These are phyloP conservation scores for Sarcocystis neurona DNA, from an alignment of 169 alveolate genomes.

Conservation along the genomic window DNA sequence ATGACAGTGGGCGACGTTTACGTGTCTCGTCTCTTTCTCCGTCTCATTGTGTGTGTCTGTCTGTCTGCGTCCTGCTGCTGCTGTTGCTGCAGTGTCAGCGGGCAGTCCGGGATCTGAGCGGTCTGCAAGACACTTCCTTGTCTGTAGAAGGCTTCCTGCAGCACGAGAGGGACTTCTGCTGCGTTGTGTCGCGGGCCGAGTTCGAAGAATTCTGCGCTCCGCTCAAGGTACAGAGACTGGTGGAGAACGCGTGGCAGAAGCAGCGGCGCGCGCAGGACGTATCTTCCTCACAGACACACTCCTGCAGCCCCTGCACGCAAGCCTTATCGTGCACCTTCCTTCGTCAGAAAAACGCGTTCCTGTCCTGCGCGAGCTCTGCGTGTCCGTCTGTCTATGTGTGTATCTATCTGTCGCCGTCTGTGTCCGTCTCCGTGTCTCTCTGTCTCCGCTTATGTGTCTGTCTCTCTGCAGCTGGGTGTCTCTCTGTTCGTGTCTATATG, in stretches of 20 bases:
- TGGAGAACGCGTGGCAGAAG: too few species aligned
- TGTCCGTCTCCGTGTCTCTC: neutral
- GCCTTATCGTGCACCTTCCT: neutral
- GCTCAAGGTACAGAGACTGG: neutral
- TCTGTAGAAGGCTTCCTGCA: constrained; percentile 31
- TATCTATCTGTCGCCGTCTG: neutral
- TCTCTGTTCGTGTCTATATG: neutral
- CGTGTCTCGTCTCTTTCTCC: neutral
- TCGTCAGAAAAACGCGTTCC: neutral
- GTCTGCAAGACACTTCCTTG: constrained; percentile 16
- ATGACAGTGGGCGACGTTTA: too few species aligned
- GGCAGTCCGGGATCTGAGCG: constrained; percentile 24
- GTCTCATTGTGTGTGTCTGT: neutral
- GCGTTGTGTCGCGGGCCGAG: neutral
- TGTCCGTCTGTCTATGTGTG: neutral
- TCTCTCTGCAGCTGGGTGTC: neutral
- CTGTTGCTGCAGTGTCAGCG: constrained; percentile 13
- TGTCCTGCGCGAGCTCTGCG: too few species aligned
- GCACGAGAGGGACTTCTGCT: neutral
- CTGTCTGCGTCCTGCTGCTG: neutral
- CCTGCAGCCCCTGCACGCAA: too few species aligned
- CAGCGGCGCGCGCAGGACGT: too few species aligned
- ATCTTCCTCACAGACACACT: too few species aligned
- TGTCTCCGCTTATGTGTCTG: neutral
- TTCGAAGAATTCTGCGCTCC: constrained; percentile 38